Evolutionary conservation across 768 basidiomycete species (phyloP).

Genomic region (Amanita phalloides): DNA sequence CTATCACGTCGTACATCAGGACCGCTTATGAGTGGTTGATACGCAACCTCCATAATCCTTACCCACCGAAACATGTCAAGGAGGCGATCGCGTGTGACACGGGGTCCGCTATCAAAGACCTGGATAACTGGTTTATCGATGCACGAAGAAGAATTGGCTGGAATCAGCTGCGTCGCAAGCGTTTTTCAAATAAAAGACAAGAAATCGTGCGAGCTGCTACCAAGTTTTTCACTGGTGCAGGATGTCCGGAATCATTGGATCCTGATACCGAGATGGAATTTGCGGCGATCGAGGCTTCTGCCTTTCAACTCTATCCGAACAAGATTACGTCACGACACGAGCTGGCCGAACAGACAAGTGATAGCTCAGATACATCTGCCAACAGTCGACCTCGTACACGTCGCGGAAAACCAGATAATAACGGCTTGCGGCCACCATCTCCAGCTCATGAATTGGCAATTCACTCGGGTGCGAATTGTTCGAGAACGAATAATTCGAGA

Average conservation of each 20-base stretch:
- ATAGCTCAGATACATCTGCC: no score
- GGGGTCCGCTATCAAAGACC: constrained; percentile 10
- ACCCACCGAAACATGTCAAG: neutral
- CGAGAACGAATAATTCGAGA: no score
- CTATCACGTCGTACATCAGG: constrained; percentile 16
- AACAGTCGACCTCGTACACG: no score
- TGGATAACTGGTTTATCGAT: constrained; percentile 39
- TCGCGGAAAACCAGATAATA: no score
- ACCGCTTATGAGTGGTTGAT: constrained; percentile 32
- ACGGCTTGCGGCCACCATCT: no score
- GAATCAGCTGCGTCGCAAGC: constrained; percentile 26
- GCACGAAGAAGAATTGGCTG: constrained; percentile 42
- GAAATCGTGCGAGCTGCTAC: constrained; percentile 28
- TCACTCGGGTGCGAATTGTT: no score
- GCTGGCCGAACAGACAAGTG: no score
- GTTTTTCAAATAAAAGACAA: constrained; percentile 21
- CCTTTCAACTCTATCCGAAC: neutral
- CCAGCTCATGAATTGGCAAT: no score
- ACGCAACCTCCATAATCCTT: constrained; percentile 18
- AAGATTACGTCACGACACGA: neutral
- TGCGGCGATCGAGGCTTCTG: neutral
- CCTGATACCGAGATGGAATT: neutral
- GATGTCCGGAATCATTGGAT: constrained; percentile 10
- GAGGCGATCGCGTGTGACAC: neutral
- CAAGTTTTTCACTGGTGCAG: constrained; percentile 17